Evolutionary conservation across 2,329 filamentous ascomycete species (phyloP), one percentile per base, ranked within the genome.

Genomic region (Aschersonia sp.): DNA sequence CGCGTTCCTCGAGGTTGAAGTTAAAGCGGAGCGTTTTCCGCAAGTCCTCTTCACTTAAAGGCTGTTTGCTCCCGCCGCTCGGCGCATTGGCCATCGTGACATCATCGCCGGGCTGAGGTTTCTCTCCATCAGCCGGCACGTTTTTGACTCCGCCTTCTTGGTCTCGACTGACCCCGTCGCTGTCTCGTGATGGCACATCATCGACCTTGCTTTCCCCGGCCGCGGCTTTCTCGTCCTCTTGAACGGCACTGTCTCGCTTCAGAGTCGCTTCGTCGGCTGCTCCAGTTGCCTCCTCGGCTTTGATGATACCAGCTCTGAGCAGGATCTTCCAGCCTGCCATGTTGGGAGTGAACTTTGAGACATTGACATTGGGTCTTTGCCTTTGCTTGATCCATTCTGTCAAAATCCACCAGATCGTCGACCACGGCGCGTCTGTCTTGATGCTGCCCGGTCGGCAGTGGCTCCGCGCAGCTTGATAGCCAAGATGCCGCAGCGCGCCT

Each of bases 391-490:
- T 78, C 87, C 88, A 98, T 65, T 95, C 88, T 30, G 86, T 76
- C 79, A 97, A 92, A 31, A 97, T 71, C 60, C 94, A 84, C 89
- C 92, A 97, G 44, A 98, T 76, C 0, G 87, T 81, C 5, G 72
- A 72, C 88, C 88, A 98, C 0, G 89, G 86, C 11, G 92, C 92
- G 64, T 97, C 81, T 0, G 92, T 97, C 68, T 94, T 94, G 64
- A 97, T 81, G 58, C 86, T 92, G 30, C 89, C 90, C 0, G 87
- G 76, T 54, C 88, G 87, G 56, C 87, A 87, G 63, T 98, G 92
- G 55, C 86, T 94, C 57, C 90, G 79, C 1, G 86, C 86, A 4
- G 84, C 84, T 43, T 76, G 74, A 60, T 94, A 97, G 6, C 90
- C 92, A 1, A 94, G 72, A 50, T 83, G 76, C 29, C 80, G 74